These are phyloP conservation scores for Schizophyllum commune DNA, from an alignment of 1,284 basidiomycete species.

Conservation along the genomic window DNA sequence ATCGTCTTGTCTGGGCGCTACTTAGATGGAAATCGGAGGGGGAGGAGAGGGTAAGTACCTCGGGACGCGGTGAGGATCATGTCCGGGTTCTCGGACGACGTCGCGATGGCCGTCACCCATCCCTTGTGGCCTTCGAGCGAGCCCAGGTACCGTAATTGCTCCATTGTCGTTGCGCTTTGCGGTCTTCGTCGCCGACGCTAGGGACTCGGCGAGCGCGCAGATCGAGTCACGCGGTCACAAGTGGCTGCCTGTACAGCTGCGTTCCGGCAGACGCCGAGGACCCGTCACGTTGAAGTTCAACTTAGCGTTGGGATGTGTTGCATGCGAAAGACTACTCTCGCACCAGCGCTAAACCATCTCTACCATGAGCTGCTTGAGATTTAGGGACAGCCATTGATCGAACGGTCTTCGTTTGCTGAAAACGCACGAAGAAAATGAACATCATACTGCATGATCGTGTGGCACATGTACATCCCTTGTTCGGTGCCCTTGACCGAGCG, in stretches of 20 bases:
- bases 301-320: neutral
- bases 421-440: no score
- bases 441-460: no score
- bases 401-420: no score
- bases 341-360: no score
- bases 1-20: constrained; percentile 88
- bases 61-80: constrained; percentile 96
- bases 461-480: no score
- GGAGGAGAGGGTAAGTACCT: constrained; percentile 49
- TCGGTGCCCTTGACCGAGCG: no score
- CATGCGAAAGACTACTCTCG: no score
- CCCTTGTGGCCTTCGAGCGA: constrained; percentile 93
- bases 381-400: no score
- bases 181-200: neutral
- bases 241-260: neutral
- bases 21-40: constrained; percentile 7
- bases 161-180: neutral
- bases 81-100: constrained; percentile 94
- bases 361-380: no score
- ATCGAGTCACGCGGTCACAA: neutral
- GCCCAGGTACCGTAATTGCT: constrained; percentile 76
- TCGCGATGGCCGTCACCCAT: constrained; percentile 96
- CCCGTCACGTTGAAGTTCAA: neutral
- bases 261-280: neutral
- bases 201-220: neutral